Conservation (phyloP, 495 filamentous ascomycete species). For the Annulohypoxylon moriforme region DNA sequence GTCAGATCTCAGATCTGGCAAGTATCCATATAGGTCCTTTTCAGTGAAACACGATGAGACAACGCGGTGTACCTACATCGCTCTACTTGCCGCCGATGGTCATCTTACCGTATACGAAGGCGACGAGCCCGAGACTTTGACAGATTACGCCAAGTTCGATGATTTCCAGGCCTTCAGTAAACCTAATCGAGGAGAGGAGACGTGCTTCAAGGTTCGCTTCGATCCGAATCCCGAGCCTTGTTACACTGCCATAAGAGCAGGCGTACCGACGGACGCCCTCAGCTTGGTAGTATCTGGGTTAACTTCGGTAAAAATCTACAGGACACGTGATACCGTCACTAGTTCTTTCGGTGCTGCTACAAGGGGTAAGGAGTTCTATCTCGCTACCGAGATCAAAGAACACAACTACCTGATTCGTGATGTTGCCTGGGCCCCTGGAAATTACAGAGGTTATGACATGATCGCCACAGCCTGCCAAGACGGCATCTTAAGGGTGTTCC, state of each 20-base stretch:
- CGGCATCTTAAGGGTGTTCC: constrained; percentile 85
- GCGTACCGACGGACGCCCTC: constrained; percentile 77
- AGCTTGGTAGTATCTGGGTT: constrained; percentile 86
- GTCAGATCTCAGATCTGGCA: constrained; percentile 57
- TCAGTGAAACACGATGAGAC: constrained; percentile 79
- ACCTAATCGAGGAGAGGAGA: constrained; percentile 80
- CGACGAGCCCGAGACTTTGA: constrained; percentile 82
- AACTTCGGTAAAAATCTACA: constrained; percentile 80
- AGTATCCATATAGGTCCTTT: constrained; percentile 72
- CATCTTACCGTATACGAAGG: constrained; percentile 85
- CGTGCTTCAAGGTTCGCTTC: constrained; percentile 84
- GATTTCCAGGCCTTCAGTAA: constrained; percentile 69
- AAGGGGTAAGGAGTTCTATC: constrained; percentile 74
- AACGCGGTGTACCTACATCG: constrained; percentile 78
- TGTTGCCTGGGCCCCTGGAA: constrained; percentile 91
- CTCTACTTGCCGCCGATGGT: constrained; percentile 83
- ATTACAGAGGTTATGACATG: constrained; percentile 85
- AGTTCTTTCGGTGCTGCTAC: constrained; percentile 62
- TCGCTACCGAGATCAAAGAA: constrained; percentile 76
- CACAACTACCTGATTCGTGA: constrained; percentile 86
- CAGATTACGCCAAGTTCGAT: constrained; percentile 79
- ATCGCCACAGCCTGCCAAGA: constrained; percentile 94
- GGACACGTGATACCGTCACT: constrained; percentile 71
- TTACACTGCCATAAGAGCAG: constrained; percentile 78
- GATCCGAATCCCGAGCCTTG: constrained; percentile 84